phyloP scores from a whole-genome alignment of 129 eudicot genomes.

The Apium graveolens region DNA sequence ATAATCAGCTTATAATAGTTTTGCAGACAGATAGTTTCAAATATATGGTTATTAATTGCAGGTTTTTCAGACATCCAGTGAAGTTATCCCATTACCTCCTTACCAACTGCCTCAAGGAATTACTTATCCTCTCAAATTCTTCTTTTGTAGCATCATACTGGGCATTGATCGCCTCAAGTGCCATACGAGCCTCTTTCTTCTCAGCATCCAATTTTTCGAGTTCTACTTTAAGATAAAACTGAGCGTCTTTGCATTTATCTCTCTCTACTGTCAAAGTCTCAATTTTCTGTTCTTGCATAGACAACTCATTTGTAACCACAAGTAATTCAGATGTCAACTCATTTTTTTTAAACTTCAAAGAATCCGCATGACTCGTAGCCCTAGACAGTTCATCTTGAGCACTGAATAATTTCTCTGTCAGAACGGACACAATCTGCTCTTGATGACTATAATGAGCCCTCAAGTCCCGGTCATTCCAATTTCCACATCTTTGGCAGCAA shows the following conservation, averaged over 20 bases:
- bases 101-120: background rate
- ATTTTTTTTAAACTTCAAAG: background rate
- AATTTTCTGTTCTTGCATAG: background rate
- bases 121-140: background rate
- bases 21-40: background rate
- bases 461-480: background rate
- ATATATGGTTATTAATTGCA: too few species aligned
- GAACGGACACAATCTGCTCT: background rate
- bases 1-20: background rate
- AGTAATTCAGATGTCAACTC: background rate
- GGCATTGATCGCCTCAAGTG: background rate
- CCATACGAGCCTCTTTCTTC: background rate
- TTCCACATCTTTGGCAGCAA: background rate
- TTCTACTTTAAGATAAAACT: background rate
- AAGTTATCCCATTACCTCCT: background rate
- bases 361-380: background rate
- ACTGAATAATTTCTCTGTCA: background rate
- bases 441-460: background rate
- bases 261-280: background rate
- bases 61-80: background rate
- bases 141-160: background rate
- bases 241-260: background rate
- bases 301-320: background rate
- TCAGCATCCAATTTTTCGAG: background rate
- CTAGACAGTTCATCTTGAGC: background rate